phyloP scores from a whole-genome alignment of 2,329 filamentous ascomycete genomes.

The Aspergillus melleus region DNA sequence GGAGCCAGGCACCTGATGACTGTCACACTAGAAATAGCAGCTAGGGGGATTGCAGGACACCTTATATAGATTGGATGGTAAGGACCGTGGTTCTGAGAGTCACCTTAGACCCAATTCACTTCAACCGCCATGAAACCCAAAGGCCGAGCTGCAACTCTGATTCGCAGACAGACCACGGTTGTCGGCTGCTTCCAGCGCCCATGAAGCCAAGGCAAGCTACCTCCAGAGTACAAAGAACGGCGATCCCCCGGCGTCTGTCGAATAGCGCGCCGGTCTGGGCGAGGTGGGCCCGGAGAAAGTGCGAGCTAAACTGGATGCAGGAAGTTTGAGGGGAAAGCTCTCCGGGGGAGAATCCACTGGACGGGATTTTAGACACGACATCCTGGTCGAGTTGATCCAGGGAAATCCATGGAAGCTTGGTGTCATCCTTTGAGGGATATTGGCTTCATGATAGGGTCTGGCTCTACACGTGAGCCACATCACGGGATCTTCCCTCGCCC shows the following conservation, averaged over 20 bases:
- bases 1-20: not conserved
- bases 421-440: not conserved
- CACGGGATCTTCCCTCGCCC: not conserved
- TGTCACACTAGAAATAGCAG: not conserved
- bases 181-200: conserved; percentile 4
- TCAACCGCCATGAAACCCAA: not conserved
- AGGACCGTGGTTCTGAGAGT: not conserved
- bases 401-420: not conserved
- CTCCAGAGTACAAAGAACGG: not conserved
- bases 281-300: conserved; percentile 6
- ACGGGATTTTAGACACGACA: not conserved
- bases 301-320: not conserved
- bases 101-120: not conserved
- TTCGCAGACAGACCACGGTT: conserved; percentile 7
- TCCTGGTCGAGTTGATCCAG: not conserved
- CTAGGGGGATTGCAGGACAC: not conserved
- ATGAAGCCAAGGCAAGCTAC: conserved; percentile 8
- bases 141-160: conserved; percentile 10
- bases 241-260: conserved; percentile 9
- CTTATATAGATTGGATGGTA: conserved; percentile 10
- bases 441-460: not conserved
- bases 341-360: not conserved
- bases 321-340: not conserved
- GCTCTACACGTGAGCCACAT: not conserved
- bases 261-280: conserved; percentile 1